These are phyloP conservation scores for Aspergillus brasiliensis DNA, from an alignment of 2,329 filamentous ascomycete species.

Conservation along the genomic window DNA sequence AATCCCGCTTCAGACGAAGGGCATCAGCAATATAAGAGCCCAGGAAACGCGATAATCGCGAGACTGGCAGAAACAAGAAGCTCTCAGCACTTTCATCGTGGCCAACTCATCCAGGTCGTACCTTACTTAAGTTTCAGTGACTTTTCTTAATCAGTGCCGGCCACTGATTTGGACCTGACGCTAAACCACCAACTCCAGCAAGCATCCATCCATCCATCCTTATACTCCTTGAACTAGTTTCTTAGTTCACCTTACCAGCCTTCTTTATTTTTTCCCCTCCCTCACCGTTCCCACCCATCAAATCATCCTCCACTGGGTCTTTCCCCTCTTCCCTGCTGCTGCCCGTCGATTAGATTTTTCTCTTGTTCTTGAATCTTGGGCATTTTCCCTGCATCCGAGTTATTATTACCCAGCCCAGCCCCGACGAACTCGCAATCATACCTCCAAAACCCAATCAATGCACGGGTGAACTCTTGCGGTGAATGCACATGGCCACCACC, in stretches of 20 bases:
- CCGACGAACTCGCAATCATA: neutral
- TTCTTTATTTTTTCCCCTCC: conserved; percentile 18
- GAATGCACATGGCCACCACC: conserved; percentile 7
- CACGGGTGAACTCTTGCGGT: conserved; percentile 5
- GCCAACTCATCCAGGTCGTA: conserved; percentile 4
- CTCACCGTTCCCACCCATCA: neutral
- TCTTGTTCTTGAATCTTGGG: neutral
- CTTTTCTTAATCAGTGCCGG: neutral
- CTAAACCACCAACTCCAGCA: neutral
- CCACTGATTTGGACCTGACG: neutral
- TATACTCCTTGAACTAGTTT: neutral
- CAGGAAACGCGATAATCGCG: neutral
- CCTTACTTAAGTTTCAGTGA: conserved; percentile 4
- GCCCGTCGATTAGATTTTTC: neutral
- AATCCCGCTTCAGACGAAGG: neutral
- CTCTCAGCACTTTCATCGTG: neutral
- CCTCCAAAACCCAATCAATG: neutral
- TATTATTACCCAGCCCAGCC: neutral
- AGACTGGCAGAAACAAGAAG: neutral
- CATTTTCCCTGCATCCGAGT: neutral
- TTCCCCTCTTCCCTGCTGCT: neutral
- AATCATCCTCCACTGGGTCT: conserved; percentile 7
- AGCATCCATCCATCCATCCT: neutral
- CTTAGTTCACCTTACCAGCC: conserved; percentile 23
- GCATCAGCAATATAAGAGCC: neutral